Base-by-base conservation (phyloP, 768 basidiomycete species). In the Trametes gibbosa region DNA sequence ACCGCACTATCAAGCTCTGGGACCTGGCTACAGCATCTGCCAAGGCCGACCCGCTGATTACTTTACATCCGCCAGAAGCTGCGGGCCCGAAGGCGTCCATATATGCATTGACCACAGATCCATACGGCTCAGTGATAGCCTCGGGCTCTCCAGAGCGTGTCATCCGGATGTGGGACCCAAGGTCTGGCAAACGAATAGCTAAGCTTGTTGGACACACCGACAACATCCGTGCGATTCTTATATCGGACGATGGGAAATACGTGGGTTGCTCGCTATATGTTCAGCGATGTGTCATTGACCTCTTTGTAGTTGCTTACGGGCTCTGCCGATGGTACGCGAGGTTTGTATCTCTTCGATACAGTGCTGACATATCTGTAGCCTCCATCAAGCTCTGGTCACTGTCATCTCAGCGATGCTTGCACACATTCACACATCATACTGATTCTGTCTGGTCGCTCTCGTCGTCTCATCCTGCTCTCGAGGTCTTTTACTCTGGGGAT, bases 161-260 rank as follows among this genome's bases (percentile, higher is more conserved):
- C 2, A 78, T 99, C 24, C 78, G 95, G 21, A 75, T 97, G 61
- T 99, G 95, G 95, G 97, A 99, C 69, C 93, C 95, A 3, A 81
- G 97, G 16, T 81, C 85, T 0, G 91, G 91, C 9, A 91, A 87
- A 67, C 79, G 90, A 43, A 86, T 75, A 70, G 85, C 87, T 12
- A 93, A 97, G 68, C 81, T 98, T 0, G 92, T 98, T 7, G 96
- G 96, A 0, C 96, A 99, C 70, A 96, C 96, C 0, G 97, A 99
- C 72, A 98, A 98, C 66, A 95, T 99, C 59, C 82, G 96, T 9
- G 85, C 92, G 4, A 89, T 98, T 43, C 72, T 95, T 21, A 79
- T 98, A 1, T 92, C 91, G 5, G 93, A 95, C 27, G 95, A 98
- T 71, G 86, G 92, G 23, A 83, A 84, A 84, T 94, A 93, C 72